Conservation (phyloP, 805 yeast species). For the Wickerhamomyces tratensis region DNA sequence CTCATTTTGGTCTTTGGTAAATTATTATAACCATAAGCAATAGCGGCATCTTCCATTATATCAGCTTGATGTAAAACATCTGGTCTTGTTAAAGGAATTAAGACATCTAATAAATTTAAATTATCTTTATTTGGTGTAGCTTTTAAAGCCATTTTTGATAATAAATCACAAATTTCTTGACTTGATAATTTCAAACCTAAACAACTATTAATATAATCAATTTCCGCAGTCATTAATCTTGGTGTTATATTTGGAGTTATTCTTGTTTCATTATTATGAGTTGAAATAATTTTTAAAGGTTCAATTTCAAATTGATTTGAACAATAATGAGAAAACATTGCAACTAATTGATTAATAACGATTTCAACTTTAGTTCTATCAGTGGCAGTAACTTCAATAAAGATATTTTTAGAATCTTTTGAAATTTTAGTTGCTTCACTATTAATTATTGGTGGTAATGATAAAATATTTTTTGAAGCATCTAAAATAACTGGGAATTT, state of each 20-base stretch:
- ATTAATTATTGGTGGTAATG: conserved; percentile 96
- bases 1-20: conserved; percentile 72
- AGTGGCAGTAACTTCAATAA: conserved; percentile 91
- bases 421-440: conserved; percentile 85
- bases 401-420: conserved; percentile 75
- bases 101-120: conserved; percentile 28
- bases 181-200: conserved; percentile 72
- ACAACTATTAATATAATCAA: conserved; percentile 82
- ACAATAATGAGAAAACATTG: conserved; percentile 92
- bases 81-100: conserved; percentile 91
- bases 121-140: conserved; percentile 44
- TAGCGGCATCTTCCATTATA: conserved; percentile 97
- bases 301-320: conserved; percentile 76
- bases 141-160: conserved; percentile 72
- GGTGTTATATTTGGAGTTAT: conserved; percentile 64
- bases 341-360: conserved; percentile 85
- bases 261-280: conserved; percentile 71
- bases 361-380: conserved; percentile 91
- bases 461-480: conserved; percentile 64
- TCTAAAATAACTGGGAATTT: conserved; percentile 89
- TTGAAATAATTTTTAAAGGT: conserved; percentile 78
- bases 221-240: conserved; percentile 64
- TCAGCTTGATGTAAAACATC: conserved; percentile 97
- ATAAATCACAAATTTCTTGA: conserved; percentile 55
- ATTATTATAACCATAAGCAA: conserved; percentile 91